Percentiles rank a stretch among this genome's conserved stretches.
These are phyloP conservation scores for Ceratocystis lukuohia DNA, from an alignment of 2,329 filamentous ascomycete species.

Conservation along the genomic window DNA sequence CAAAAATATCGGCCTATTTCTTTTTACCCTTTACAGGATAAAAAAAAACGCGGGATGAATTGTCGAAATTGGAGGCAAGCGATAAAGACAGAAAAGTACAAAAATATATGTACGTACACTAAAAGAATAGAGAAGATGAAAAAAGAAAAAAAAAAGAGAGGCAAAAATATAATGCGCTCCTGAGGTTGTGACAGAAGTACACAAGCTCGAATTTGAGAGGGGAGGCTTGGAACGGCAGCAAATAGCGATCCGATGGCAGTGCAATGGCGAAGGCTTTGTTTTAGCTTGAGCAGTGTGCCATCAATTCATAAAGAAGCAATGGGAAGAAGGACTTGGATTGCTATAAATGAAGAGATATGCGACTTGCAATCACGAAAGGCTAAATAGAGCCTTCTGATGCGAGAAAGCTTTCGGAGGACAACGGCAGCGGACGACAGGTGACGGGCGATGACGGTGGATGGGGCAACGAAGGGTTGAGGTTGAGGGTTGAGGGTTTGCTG, in stretches of 20 bases:
- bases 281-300: not conserved
- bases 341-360: conserved; percentile 7
- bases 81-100: not conserved
- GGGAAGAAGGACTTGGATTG: not conserved
- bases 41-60: not conserved
- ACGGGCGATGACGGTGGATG: not conserved
- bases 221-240: not conserved
- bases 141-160: not conserved
- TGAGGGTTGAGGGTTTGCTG: conserved; percentile 5
- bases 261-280: not conserved
- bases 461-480: not conserved
- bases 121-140: not conserved
- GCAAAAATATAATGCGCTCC: not conserved
- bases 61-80: not conserved
- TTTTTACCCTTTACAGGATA: not conserved
- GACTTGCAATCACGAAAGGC: conserved; percentile 10
- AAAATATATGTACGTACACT: not conserved
- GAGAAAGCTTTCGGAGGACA: not conserved
- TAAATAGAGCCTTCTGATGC: conserved; percentile 2
- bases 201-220: not conserved
- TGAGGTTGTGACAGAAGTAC: not conserved
- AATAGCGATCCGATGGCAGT: not conserved
- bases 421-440: not conserved
- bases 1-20: not conserved
- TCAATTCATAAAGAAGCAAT: not conserved